Evolutionary conservation across 1,139 yeast genomes (phyloP).

Genomic region (Kodamaea sp.): DNA sequence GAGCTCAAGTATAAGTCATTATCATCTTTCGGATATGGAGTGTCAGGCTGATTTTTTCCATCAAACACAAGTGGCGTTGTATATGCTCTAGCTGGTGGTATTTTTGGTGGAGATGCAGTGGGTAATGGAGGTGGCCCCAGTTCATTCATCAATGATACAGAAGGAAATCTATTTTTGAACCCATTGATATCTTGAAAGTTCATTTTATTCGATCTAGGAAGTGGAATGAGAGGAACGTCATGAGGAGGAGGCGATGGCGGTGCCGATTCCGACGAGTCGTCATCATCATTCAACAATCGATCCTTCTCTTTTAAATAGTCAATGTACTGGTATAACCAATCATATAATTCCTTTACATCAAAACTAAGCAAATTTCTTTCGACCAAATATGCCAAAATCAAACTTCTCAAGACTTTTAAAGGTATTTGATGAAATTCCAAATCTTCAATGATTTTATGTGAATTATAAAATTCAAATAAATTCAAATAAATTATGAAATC

Average conservation of each 20-base stretch:
- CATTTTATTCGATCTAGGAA: neutral
- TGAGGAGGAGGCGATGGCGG: constrained; percentile 20
- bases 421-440: constrained; percentile 14
- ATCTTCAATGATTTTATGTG: constrained; percentile 21
- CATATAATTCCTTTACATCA: constrained; percentile 35
- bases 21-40: too few species aligned
- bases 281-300: neutral
- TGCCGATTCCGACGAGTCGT: constrained; percentile 3
- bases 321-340: constrained; percentile 43
- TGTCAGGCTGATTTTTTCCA: too few species aligned
- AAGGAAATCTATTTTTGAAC: constrained; percentile 11
- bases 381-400: constrained; percentile 30
- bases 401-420: constrained; percentile 23
- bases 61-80: neutral
- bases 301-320: constrained; percentile 38
- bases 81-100: neutral
- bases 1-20: too few species aligned
- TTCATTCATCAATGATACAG: neutral
- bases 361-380: constrained; percentile 33
- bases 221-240: constrained; percentile 4
- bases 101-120: too few species aligned
- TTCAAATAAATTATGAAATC: constrained; percentile 46
- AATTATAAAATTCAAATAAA: constrained; percentile 41
- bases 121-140: neutral
- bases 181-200: neutral